Percentiles rank a stretch among this genome's conserved stretches.
Conservation (phyloP, 1,284 basidiomycete genomes). For the Quambalaria eucalypti region DNA sequence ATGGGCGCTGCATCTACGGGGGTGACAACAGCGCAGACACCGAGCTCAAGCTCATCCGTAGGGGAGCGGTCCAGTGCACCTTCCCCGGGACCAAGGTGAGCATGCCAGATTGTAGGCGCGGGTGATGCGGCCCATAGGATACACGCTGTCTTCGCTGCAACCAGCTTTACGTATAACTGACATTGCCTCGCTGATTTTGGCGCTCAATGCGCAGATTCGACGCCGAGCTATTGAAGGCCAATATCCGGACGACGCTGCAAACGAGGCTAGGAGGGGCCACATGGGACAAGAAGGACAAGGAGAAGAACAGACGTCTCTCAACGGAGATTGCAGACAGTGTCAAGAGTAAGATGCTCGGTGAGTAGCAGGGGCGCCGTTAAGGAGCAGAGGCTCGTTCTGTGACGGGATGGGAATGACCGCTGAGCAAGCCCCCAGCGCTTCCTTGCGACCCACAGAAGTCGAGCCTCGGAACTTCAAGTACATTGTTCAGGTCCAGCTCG, state of each 20-base stretch:
- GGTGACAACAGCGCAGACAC: no score
- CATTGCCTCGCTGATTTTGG: no score
- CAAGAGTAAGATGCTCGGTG: slow-evolving; percentile 29
- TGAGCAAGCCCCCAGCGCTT: not conserved
- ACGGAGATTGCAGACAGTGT: slow-evolving; percentile 16
- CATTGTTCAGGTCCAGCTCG: slow-evolving; percentile 30
- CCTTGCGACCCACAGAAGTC: slow-evolving; percentile 10
- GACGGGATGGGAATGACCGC: not conserved
- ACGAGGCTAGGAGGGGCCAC: slow-evolving; percentile 10
- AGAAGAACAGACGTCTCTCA: slow-evolving; percentile 15
- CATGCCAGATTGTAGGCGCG: no score
- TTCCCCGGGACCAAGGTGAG: no score
- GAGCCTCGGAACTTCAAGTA: slow-evolving; percentile 33
- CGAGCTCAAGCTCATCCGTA: no score
- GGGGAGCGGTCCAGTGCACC: no score
- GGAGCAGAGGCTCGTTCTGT: not conserved
- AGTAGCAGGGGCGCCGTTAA: no score
- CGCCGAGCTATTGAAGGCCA: not conserved
- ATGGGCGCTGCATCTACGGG: no score
- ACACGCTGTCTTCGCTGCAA: no score
- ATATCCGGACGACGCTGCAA: not conserved
- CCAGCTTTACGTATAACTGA: no score
- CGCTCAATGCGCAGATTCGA: not conserved
- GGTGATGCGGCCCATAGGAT: no score
- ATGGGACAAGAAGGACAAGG: slow-evolving; percentile 26